Evolutionary conservation across 352 stramenopile genomes (phyloP).

Genomic region (Phytophthora tentaculata): DNA sequence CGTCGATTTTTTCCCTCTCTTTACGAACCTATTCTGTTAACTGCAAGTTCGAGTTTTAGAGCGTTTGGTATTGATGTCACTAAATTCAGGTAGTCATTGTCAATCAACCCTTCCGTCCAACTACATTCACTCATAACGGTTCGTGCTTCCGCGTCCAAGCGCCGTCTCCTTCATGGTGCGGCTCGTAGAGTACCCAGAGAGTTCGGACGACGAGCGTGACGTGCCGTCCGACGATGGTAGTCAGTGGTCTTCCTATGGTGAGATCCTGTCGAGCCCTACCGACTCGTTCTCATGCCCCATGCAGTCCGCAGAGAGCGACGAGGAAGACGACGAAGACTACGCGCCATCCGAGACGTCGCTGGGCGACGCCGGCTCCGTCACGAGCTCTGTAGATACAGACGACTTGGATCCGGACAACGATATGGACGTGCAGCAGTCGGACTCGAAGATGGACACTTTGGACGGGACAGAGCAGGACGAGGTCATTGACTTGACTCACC

Average conservation of each 20-base stretch:
- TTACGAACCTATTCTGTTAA: neutral
- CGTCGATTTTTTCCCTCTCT: conserved; percentile 4
- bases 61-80: neutral
- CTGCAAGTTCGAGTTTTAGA: conserved; percentile 3
- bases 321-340: conserved; percentile 40
- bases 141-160: conserved; percentile 17
- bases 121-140: conserved; percentile 26
- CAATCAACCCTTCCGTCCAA: conserved; percentile 6
- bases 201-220: conserved; percentile 49
- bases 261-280: conserved; percentile 33
- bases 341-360: conserved; percentile 30
- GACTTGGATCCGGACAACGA: conserved; percentile 33
- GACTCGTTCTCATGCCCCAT: conserved; percentile 42
- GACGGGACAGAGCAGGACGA: conserved; percentile 10
- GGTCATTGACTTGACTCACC: conserved; percentile 24
- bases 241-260: conserved; percentile 43
- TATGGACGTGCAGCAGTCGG: conserved; percentile 15
- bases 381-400: conserved; percentile 32
- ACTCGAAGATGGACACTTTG: conserved; percentile 4
- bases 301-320: conserved; percentile 19
- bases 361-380: conserved; percentile 16
- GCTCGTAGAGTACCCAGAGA: conserved; percentile 63
- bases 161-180: conserved; percentile 31
- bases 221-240: conserved; percentile 12
- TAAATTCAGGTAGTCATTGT: conserved; percentile 19